phyloP scores from a whole-genome alignment of 1,284 basidiomycete genomes.

The Thecaphora thlaspeos region DNA sequence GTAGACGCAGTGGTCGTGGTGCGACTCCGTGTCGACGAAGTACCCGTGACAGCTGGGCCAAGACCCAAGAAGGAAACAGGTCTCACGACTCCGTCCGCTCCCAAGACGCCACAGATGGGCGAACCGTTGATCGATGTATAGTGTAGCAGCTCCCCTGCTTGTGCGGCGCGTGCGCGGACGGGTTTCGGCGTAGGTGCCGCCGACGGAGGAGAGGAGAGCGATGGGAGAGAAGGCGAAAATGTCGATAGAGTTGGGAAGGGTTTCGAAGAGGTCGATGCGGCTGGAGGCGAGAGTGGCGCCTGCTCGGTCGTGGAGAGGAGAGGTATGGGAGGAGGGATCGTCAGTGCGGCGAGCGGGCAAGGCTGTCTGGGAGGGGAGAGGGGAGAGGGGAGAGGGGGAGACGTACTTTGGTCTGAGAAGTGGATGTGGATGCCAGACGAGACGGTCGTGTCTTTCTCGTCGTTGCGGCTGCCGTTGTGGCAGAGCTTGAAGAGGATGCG shows the following conservation, averaged over 20 bases:
- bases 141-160: conserved; percentile 34
- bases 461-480: too few species aligned
- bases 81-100: conserved; percentile 23
- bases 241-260: neutral
- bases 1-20: too few species aligned
- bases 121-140: conserved; percentile 39
- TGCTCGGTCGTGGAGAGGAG: neutral
- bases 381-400: conserved; percentile 4
- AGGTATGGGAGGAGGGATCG: neutral
- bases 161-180: conserved; percentile 19
- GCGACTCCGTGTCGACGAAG: too few species aligned
- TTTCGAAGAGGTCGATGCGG: conserved; percentile 11
- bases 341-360: neutral
- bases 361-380: neutral
- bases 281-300: conserved; percentile 2
- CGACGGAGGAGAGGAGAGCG: conserved; percentile 25
- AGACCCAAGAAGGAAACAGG: conserved; percentile 10
- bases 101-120: conserved; percentile 42
- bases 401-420: conserved; percentile 1
- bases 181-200: conserved; percentile 14
- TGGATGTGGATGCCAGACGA: too few species aligned
- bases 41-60: neutral
- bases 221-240: conserved; percentile 12
- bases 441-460: too few species aligned
- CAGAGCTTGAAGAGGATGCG: neutral